Base-by-base conservation (phyloP, 116 monocot genomes). In the Papilionanthe hybrid region DNA sequence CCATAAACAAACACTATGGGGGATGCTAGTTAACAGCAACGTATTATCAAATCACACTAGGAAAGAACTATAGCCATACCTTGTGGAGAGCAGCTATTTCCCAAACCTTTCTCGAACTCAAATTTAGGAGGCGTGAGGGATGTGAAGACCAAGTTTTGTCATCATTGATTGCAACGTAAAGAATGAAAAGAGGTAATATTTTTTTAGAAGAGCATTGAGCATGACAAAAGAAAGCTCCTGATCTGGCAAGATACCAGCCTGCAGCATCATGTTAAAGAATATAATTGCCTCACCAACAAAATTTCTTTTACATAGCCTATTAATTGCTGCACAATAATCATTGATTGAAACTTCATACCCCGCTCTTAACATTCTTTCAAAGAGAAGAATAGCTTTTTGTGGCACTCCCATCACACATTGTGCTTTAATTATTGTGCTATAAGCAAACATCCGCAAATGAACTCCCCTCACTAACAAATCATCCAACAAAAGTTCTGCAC, bases 311-410 rank as follows among this genome's bases (percentile, higher is more conserved):
- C 86, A 88, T 75, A 94, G 74, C 32, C 94, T 84, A 80, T 86
- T 91, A 71, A 94, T 94, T 79, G 50, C 83, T 45, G 86, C 86
- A 81, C 84, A 81, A 65, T 86, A 94, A 57, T 94, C 94, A 57
- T 74, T 30, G 28, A 91, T 83, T 68, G 91, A 86, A 53, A 85
- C 76, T 22, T 88, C 74, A 79, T 83, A 89, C 12, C 94, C 94
- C 49, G 76, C 75, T 50, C 30, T 76, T 44, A 88, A 23, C 88
- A 94, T 86, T 66, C 55, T 88, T 45, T 90, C 85, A 83, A 94
- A 89, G 9, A 86, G 79, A 11, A 72, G 22, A 77, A 91, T 65
- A 27, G 94, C 91, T 75, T 86, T 86, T 47, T 63, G 10, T 57
- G 91, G 88, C 83, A 44, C 85, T 77, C 86, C 82, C 60, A 85